Base-by-base conservation (phyloP, 2,329 filamentous ascomycete genomes). In the Cytospora paraplurivora region DNA sequence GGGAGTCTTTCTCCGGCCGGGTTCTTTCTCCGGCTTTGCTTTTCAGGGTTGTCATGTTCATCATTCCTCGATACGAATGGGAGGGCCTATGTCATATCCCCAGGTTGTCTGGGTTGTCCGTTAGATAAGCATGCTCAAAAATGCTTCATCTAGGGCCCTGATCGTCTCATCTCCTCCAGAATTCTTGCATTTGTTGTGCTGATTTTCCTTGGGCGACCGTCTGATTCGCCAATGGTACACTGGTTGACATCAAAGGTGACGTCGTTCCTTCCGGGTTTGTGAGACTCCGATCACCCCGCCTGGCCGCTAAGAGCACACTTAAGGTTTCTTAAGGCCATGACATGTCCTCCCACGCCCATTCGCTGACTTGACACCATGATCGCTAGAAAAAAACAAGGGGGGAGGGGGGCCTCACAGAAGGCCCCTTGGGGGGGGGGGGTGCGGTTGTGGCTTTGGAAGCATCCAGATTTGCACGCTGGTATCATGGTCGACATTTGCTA, bases 221-320 rank as follows among this genome's bases (percentile, higher is more conserved):
- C n/a, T 60, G 58, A 60, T 60, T 60, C 58, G 58, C 27, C 37
- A 34, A 27, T 47, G 37, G 35, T 52, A 51, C 58, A 53, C 34
- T 54, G 37, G 49, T 44, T 27, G 52, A 21, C 49, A 38, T 54
- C 50, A 51, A 27, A 19, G 27, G 49, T 60, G 58, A 60, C 58
- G 58, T 60, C 58, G 58, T 33, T 51, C 27, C 58, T 47, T n/a
- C 44, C 44, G 44, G 44, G n/a, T 21, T 21, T 47, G 44, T 47
- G 44, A 47, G 44, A 47, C 44, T 17, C 44, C 44, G 44, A 47
- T 47, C 44, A 27, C 27, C 27, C 27, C 27, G 27, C 27, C 27
- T 27, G 27, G 27, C 27, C 44, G 44, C 44, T 47, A 47, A 47
- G 35, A 37, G 44, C 44, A 47, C 3, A 19, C 19, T 47, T 19